These are phyloP conservation scores for Aegilops umbellulata DNA, from an alignment of 176 grass and related monocot genomes.

Conservation along the genomic window DNA sequence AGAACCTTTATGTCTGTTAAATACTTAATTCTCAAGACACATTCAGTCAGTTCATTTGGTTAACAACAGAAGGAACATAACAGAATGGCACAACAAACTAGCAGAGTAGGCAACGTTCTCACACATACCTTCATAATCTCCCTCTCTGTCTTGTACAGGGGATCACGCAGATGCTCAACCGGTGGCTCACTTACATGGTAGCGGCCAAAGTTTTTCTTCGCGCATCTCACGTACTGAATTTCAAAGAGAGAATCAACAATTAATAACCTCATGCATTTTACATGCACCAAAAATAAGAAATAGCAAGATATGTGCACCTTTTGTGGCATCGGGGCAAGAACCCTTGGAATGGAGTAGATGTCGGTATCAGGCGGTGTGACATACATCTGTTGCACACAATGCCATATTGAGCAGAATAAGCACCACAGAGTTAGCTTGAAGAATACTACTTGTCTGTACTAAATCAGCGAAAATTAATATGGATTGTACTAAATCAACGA, in stretches of 20 bases:
- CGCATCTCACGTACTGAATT: conserved; percentile 62
- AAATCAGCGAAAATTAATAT: too few relatives aligned
- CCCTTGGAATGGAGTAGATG: conserved; percentile 83
- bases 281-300: conserved; percentile 1
- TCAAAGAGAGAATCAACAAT: conserved; percentile 21
- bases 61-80: not conserved
- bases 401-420: conserved; percentile 4
- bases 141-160: conserved; percentile 71
- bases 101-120: not conserved
- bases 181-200: conserved; percentile 84
- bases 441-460: not conserved
- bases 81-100: not conserved
- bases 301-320: conserved; percentile 43
- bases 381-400: conserved; percentile 76
- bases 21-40: not conserved
- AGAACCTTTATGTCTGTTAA: not conserved
- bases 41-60: not conserved
- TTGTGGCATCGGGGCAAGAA: conserved; percentile 73
- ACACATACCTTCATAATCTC: conserved; percentile 78
- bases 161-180: conserved; percentile 59
- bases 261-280: not conserved
- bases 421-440: not conserved
- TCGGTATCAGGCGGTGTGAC: conserved; percentile 81
- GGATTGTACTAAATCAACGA: too few relatives aligned
- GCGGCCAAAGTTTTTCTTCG: conserved; percentile 60